Evolutionary conservation across 129 eudicot species (phyloP), one percentile per base, ranked within the genome.

Genomic region (Tagetes patula): DNA sequence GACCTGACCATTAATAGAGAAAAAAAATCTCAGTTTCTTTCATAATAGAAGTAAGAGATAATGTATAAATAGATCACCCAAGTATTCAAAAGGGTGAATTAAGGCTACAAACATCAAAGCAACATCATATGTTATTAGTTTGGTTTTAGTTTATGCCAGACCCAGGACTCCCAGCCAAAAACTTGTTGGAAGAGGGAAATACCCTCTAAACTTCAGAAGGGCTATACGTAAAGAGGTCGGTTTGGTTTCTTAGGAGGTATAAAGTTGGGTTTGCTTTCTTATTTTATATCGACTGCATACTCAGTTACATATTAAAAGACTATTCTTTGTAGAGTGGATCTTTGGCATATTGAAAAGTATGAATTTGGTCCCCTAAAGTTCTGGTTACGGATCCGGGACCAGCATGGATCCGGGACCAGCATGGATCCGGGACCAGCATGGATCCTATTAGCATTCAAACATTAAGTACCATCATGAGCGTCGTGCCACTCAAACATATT

Each of bases 1-100:
- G 98, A 94, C 82, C 98, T 94, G 90, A 73, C 12, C 39, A 61
- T 8, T 61, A 12, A 34, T 12, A 61, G 40, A 1, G 64, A 50
- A 37, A 45, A 1, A 20, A 20, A 55, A 68, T 27, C 12, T 47
- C 9, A 60, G 64, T 39, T 47, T 31, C n/a, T 31, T 37, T 47
- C 33, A 8, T 33, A 32, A 13, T 46, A 47, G 33, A 46, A 31
- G 58, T 32, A 66, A 30, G 36, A 11, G 40, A 58, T 31, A 31
- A 58, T 9, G 39, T 58, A 58, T 31, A 58, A n/a, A 58, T 31
- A 32, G 60, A 11, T 5, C 33, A 14, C 34, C 31, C 56, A 54
- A 14, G 34, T 5, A 20, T 54, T 14, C 11, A 5, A 54, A 14
- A 4, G 34, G 11, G 56, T 50, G 6, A 20, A 27, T 20, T 14